These are phyloP conservation scores for Arthrinium puccinioides DNA, from an alignment of 2,329 filamentous ascomycete genomes.

Conservation along the genomic window DNA sequence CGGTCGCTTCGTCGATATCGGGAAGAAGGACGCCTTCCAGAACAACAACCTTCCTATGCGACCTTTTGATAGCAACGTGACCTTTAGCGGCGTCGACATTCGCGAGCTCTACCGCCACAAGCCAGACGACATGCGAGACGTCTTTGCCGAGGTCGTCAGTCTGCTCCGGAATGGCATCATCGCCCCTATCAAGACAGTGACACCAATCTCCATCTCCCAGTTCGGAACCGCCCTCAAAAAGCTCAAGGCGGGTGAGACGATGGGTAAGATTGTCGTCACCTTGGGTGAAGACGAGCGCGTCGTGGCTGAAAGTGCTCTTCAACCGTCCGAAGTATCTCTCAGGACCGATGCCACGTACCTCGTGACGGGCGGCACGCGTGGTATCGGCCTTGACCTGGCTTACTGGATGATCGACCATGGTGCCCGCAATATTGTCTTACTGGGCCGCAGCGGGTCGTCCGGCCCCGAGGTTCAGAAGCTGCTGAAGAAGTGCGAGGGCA, in stretches of 20 bases:
- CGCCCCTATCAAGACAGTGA: constrained; percentile 7
- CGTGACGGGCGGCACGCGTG: constrained; percentile 14
- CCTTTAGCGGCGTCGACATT: constrained; percentile 11
- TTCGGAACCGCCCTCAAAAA: constrained; percentile 9
- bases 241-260: constrained; percentile 8
- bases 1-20: constrained; percentile 29
- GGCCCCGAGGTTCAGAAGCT: constrained; percentile 9
- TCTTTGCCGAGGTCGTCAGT: constrained; percentile 6
- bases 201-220: constrained; percentile 5
- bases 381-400: constrained; percentile 13
- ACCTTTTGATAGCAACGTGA: constrained; percentile 8
- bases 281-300: constrained; percentile 3
- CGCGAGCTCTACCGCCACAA: constrained; percentile 1
- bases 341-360: constrained; percentile 13
- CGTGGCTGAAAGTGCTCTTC: constrained; percentile 2
- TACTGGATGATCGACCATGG: constrained; percentile 14
- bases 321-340: constrained; percentile 5
- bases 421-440: constrained; percentile 11
- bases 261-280: constrained; percentile 10
- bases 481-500: constrained; percentile 5
- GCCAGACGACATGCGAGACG: constrained; percentile 5
- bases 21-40: constrained; percentile 20
- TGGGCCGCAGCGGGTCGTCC: constrained; percentile 7
- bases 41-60: constrained; percentile 8
- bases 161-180: constrained; percentile 6